These are phyloP conservation scores for Zygoascus tannicola DNA, from an alignment of 805 yeast species.

Conservation along the genomic window DNA sequence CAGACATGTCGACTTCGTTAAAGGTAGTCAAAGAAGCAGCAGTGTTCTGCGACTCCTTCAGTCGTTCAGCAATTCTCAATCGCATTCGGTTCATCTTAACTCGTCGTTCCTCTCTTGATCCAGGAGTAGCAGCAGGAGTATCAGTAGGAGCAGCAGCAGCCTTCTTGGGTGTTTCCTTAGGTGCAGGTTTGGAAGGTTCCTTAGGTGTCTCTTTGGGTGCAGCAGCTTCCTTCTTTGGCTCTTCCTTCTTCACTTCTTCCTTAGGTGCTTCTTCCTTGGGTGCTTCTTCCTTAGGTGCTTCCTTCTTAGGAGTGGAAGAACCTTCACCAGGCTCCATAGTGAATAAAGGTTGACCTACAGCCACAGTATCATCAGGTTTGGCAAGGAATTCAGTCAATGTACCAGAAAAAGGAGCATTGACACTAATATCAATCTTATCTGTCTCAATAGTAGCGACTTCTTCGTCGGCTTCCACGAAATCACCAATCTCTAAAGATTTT, in stretches of 20 bases:
- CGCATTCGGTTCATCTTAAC: constrained; percentile 99
- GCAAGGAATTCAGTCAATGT: constrained; percentile 77
- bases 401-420: constrained; percentile 89
- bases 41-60: constrained; percentile 97
- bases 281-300: constrained; percentile 18
- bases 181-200: constrained; percentile 16
- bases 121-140: constrained; percentile 32
- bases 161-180: constrained; percentile 21
- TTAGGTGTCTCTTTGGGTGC: constrained; percentile 5
- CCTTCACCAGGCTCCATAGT: constrained; percentile 74
- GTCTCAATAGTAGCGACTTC: constrained; percentile 95
- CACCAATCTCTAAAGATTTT: constrained; percentile 56
- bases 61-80: constrained; percentile 95
- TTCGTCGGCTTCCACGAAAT: constrained; percentile 77
- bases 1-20: constrained; percentile 96
- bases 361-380: constrained; percentile 82
- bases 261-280: constrained; percentile 23
- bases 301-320: constrained; percentile 34
- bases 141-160: constrained; percentile 29
- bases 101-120: constrained; percentile 79
- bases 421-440: constrained; percentile 96
- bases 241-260: constrained; percentile 21
- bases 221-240: constrained; percentile 26
- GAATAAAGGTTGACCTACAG: constrained; percentile 87
- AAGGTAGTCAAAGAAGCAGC: constrained; percentile 97